Percentiles rank a stretch among this genome's conserved stretches.
These are phyloP conservation scores for Lecanoromycetidae sp. DNA, from an alignment of 2,329 filamentous ascomycete species.

Conservation along the genomic window DNA sequence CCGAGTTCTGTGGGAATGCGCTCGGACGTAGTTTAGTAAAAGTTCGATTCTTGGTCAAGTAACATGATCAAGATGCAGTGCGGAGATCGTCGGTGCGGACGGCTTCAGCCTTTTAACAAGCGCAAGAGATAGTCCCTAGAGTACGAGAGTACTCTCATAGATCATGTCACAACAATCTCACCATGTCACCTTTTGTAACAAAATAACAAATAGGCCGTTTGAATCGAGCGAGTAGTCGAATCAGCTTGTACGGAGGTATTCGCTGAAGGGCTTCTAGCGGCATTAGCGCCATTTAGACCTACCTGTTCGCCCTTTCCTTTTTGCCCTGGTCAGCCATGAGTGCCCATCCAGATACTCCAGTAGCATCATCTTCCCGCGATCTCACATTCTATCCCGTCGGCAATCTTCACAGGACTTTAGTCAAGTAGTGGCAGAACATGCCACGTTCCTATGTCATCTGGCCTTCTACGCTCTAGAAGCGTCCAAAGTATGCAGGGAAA, in stretches of 20 bases:
- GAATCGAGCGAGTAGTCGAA: not conserved
- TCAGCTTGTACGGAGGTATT: not conserved
- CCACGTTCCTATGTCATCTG: too few relatives aligned
- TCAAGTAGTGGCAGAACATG: too few relatives aligned
- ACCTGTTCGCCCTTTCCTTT: not conserved
- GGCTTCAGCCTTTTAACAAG: not conserved
- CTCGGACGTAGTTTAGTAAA: not conserved
- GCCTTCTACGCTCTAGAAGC: too few relatives aligned
- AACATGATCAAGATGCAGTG: not conserved
- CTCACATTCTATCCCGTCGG: too few relatives aligned
- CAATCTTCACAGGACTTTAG: too few relatives aligned
- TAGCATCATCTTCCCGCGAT: not conserved
- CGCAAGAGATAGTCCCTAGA: not conserved
- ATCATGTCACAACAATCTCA: too few relatives aligned
- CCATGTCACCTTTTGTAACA: too few relatives aligned
- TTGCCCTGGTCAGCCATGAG: not conserved
- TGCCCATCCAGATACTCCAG: not conserved
- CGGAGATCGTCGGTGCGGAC: conserved; percentile 1
- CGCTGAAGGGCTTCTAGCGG: not conserved
- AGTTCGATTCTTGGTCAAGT: not conserved
- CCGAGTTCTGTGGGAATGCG: not conserved
- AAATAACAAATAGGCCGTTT: too few relatives aligned
- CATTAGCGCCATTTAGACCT: too few relatives aligned
- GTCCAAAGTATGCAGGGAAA: too few relatives aligned
- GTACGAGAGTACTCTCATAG: not conserved